Base-by-base conservation (phyloP, 1,284 basidiomycete species). In the Irpex sp. region DNA sequence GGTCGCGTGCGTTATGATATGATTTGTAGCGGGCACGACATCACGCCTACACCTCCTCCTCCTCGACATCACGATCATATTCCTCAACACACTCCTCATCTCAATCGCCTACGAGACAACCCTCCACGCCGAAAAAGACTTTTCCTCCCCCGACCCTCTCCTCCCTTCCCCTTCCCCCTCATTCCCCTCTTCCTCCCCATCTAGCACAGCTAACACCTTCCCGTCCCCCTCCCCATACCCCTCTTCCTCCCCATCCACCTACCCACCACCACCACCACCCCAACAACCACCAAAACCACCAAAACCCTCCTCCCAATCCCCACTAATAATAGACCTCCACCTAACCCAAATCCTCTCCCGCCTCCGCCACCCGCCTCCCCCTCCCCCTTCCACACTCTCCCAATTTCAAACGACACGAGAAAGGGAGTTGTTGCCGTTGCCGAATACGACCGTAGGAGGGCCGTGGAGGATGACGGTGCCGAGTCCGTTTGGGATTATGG, bases 81-180 rank as follows among this genome's bases (percentile, higher is more conserved):
- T 79, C 64, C 78, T 91, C 35, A 85, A 90, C 68, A 68, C 85
- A 59, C 65, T 89, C 57, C 82, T 88, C 72, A 79, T 81, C 9
- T 82, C 81, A 51, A 82, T 91, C 64, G 80, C 86, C 28, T 90
- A 86, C 72, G 89, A 90, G 69, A 81, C 83, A 3, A 70, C 74
- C 10, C 71, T 78, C 10, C 66, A 71, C 56, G 66, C 69, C 4
- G 73, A 72, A 10, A 70, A 72, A 61, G 67, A 74, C 33, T 66
- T 73, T 5, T 69, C 73, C 65, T 71, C 68, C 65, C 64, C 67
- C 6, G 75, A 77, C 59, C 68, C 74, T 3, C 68, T 75, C 55
- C 66, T 69, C 58, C 67, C 69, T 28, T 5, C 4, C 23, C 23
- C 23, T 4, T 4, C 59, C 58, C 66, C 67, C 65, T 71, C 69